Percentiles rank a stretch among this genome's conserved stretches.
phyloP scores from a whole-genome alignment of 495 filamentous ascomycete genomes.

The Niebla homalea region DNA sequence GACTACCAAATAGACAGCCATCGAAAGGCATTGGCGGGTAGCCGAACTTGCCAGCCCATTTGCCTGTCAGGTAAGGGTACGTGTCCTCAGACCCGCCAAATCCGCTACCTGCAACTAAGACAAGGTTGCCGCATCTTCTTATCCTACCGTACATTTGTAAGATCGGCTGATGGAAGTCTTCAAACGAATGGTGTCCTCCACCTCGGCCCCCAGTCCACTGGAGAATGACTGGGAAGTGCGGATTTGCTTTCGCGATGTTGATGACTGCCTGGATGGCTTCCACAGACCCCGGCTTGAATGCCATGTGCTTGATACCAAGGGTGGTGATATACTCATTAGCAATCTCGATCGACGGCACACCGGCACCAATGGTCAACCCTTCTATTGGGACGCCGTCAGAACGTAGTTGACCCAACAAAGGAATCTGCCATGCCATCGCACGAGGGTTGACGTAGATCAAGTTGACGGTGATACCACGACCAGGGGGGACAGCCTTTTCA shows the following conservation, averaged over 20 bases:
- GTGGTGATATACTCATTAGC: slow-evolving; percentile 89
- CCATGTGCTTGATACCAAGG: slow-evolving; percentile 85
- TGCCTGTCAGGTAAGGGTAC: slow-evolving; percentile 82
- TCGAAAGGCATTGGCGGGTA: slow-evolving; percentile 93
- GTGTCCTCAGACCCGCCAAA: slow-evolving; percentile 87
- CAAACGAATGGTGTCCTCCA: slow-evolving; percentile 88
- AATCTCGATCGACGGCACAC: slow-evolving; percentile 86
- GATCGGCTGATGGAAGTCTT: slow-evolving; percentile 89
- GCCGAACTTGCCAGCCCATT: slow-evolving; percentile 71
- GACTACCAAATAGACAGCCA: slow-evolving; percentile 78
- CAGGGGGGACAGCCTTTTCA: slow-evolving; percentile 73
- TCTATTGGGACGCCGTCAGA: slow-evolving; percentile 86
- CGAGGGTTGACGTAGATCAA: slow-evolving; percentile 93
- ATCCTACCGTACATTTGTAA: slow-evolving; percentile 83
- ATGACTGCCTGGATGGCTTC: slow-evolving; percentile 84
- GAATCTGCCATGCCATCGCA: slow-evolving; percentile 97
- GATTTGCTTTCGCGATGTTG: slow-evolving; percentile 85
- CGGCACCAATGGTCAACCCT: slow-evolving; percentile 86
- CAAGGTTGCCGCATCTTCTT: slow-evolving; percentile 67
- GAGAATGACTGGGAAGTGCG: slow-evolving; percentile 74
- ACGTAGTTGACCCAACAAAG: slow-evolving; percentile 70
- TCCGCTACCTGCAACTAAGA: slow-evolving; percentile 80
- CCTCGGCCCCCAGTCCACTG: slow-evolving; percentile 95
- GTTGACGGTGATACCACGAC: slow-evolving; percentile 87
- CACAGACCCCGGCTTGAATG: slow-evolving; percentile 86